phyloP scores from a whole-genome alignment of 306 rosid genomes.

The Canavalia gladiata region DNA sequence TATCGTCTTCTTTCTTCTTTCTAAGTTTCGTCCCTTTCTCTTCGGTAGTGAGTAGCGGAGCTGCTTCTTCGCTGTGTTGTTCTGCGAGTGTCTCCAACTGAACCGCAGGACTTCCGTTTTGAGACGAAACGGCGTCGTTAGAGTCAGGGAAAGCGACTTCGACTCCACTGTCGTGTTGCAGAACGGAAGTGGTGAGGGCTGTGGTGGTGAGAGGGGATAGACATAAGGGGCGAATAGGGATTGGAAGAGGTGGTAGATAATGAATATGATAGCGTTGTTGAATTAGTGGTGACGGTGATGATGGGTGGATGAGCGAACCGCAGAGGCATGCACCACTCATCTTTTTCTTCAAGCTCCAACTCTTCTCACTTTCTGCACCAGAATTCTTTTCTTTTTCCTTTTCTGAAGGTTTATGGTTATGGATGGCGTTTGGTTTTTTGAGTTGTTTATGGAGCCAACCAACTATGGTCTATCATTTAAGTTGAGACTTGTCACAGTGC shows the following conservation, averaged over 20 bases:
- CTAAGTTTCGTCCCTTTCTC: slow-evolving; percentile 50
- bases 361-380: too few species aligned
- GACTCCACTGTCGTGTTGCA: slow-evolving; percentile 42
- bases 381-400: too few species aligned
- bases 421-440: too few species aligned
- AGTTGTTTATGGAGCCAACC: too few species aligned
- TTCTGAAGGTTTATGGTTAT: too few species aligned
- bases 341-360: background rate
- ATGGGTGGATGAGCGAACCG: slow-evolving; percentile 52
- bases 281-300: slow-evolving; percentile 13
- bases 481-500: too few species aligned
- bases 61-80: slow-evolving; percentile 15
- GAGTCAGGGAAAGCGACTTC: slow-evolving; percentile 34
- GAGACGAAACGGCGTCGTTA: slow-evolving; percentile 43
- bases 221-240: slow-evolving; percentile 47
- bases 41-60: background rate
- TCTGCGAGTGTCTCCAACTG: background rate
- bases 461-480: too few species aligned
- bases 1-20: slow-evolving; percentile 62
- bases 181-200: slow-evolving; percentile 37
- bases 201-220: slow-evolving; percentile 23
- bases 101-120: slow-evolving; percentile 31
- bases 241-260: slow-evolving; percentile 13
- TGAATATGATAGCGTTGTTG: slow-evolving; percentile 40
- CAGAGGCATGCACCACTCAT: slow-evolving; percentile 55